These are phyloP conservation scores for Pichia kluyveri DNA, from an alignment of 805 yeast genomes.

Conservation along the genomic window DNA sequence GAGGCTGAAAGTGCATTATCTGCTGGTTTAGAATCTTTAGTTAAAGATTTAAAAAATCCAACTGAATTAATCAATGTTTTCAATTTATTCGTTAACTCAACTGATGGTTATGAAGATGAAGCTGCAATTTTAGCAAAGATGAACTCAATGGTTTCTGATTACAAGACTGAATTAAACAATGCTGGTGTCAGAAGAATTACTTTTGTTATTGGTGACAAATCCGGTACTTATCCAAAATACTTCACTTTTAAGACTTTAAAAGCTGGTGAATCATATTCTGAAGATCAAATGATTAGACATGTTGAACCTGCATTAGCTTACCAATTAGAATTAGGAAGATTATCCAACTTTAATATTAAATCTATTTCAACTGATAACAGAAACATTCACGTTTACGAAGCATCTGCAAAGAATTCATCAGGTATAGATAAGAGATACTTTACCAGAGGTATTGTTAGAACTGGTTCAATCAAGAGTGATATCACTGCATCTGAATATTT, in stretches of 20 bases:
- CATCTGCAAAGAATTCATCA: slow-evolving; percentile 86
- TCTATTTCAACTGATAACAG: slow-evolving; percentile 95
- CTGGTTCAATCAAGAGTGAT: slow-evolving; percentile 90
- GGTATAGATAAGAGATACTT: slow-evolving; percentile 87
- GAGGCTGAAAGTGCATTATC: slow-evolving; percentile 78
- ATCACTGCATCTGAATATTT: slow-evolving; percentile 88
- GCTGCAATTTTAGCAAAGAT: slow-evolving; percentile 57
- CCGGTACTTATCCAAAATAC: slow-evolving; percentile 89
- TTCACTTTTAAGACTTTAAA: slow-evolving; percentile 64
- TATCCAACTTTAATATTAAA: slow-evolving; percentile 89
- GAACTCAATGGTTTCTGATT: slow-evolving; percentile 54
- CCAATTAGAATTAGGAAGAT: slow-evolving; percentile 91
- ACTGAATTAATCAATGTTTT: slow-evolving; percentile 64
- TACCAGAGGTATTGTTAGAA: slow-evolving; percentile 94
- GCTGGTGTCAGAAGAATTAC: slow-evolving; percentile 88
- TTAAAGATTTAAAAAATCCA: slow-evolving; percentile 31
- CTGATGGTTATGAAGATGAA: slow-evolving; percentile 69
- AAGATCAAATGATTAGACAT: slow-evolving; percentile 92
- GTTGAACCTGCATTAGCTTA: slow-evolving; percentile 97
- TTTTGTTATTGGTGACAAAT: slow-evolving; percentile 73
- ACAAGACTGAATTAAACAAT: slow-evolving; percentile 57
- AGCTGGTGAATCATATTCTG: slow-evolving; percentile 65
- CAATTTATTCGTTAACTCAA: slow-evolving; percentile 64
- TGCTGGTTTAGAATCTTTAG: slow-evolving; percentile 66
- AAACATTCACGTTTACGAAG: slow-evolving; percentile 95